phyloP scores from a whole-genome alignment of 2,329 filamentous ascomycete species.

The Pseudocercospora fijiensis region DNA sequence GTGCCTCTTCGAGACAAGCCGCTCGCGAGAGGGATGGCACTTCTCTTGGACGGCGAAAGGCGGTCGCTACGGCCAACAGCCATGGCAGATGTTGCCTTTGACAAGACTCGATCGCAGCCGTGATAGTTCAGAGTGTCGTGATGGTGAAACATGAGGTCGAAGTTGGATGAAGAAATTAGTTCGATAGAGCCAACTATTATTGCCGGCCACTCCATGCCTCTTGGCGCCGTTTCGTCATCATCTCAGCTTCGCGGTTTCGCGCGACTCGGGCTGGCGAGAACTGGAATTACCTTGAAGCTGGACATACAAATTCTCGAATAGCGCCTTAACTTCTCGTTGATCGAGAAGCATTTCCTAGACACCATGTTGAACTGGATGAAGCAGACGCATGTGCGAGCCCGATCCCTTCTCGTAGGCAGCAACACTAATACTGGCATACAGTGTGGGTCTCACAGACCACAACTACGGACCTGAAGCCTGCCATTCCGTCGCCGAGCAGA shows the following conservation, averaged over 20 bases:
- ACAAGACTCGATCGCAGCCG: too few relatives aligned
- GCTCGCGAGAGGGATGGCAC: neutral
- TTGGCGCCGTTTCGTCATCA: neutral
- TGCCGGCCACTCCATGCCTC: neutral
- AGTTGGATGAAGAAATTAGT: neutral
- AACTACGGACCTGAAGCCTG: slow-evolving; percentile 90
- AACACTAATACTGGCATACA: slow-evolving; percentile 25
- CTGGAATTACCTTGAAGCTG: neutral
- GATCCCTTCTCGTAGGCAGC: slow-evolving; percentile 23
- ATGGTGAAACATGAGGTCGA: neutral
- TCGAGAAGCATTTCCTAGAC: slow-evolving; percentile 19
- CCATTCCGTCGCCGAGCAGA: slow-evolving; percentile 78
- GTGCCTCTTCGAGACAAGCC: neutral
- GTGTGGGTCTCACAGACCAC: slow-evolving; percentile 84
- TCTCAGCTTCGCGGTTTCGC: neutral
- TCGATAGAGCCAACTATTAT: neutral
- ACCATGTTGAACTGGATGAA: slow-evolving; percentile 94
- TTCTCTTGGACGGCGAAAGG: too few relatives aligned
- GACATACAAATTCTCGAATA: neutral
- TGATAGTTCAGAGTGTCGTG: neutral
- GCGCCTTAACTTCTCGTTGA: neutral
- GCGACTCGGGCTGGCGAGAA: neutral
- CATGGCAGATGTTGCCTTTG: neutral
- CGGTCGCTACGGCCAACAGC: neutral
- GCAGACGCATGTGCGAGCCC: slow-evolving; percentile 66